A percentile compares a stretch with the other conserved stretches of the same genome.
Evolutionary conservation across 768 basidiomycete genomes (phyloP).

Genomic region (Cystofilobasidium ferigula): DNA sequence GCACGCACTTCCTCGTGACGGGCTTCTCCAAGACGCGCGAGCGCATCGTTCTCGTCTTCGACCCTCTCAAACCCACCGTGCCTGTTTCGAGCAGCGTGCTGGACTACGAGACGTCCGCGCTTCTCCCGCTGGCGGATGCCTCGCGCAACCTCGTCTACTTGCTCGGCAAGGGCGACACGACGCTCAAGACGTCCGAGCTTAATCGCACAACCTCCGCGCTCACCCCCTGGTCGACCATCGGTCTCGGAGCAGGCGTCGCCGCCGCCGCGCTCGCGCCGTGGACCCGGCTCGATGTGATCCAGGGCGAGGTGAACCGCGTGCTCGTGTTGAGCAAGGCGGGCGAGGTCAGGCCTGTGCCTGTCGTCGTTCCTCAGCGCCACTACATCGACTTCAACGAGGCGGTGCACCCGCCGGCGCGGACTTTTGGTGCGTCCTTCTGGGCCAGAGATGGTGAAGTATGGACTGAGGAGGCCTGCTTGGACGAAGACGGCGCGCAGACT

Average conservation of each 20-base stretch:
- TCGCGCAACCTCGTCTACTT: constrained; percentile 36
- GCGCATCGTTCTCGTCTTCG: constrained; percentile 35
- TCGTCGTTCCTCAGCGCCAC: constrained; percentile 35
- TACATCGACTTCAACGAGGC: constrained; percentile 40
- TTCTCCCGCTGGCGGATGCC: constrained; percentile 36
- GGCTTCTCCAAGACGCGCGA: constrained; percentile 28
- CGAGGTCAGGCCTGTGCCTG: constrained; percentile 35
- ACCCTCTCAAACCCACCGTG: constrained; percentile 21
- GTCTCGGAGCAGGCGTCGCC: constrained; percentile 6
- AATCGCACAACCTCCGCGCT: background rate
- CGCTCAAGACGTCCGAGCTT: constrained; percentile 1
- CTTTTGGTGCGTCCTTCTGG: constrained; percentile 16
- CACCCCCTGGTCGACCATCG: constrained; percentile 18
- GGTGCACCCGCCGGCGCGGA: constrained; percentile 32
- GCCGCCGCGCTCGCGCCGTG: constrained; percentile 29
- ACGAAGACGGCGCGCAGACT: background rate
- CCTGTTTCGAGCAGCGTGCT: constrained; percentile 28
- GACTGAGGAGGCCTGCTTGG: too few relatives aligned
- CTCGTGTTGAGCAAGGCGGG: constrained; percentile 34
- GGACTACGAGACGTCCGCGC: constrained; percentile 35
- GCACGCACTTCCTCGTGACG: constrained; percentile 11
- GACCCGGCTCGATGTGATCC: constrained; percentile 36
- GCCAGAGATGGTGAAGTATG: background rate
- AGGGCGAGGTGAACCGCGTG: constrained; percentile 38
- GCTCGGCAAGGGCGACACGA: constrained; percentile 29